Conservation (phyloP, 2,329 filamentous ascomycete genomes). For the Dactylellina parvicollis region DNA sequence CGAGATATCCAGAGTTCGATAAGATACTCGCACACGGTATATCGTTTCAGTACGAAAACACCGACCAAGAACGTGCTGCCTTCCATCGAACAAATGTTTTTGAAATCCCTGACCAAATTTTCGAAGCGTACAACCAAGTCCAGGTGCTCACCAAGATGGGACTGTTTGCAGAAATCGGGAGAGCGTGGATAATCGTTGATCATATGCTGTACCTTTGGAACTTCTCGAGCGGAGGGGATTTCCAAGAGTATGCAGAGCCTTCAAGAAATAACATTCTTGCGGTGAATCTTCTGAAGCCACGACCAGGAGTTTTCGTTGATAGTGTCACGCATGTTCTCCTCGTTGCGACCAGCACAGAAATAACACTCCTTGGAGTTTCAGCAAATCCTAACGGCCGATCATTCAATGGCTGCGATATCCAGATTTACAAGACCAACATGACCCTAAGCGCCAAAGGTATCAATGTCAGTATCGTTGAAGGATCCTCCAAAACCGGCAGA, state of each 20-base stretch:
- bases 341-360: constrained; percentile 84
- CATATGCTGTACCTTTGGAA: constrained; percentile 98
- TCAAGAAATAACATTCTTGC: constrained; percentile 77
- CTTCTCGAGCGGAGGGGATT: constrained; percentile 74
- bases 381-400: constrained; percentile 73
- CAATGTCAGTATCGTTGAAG: constrained; percentile 80
- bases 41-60: constrained; percentile 46
- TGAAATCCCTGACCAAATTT: constrained; percentile 88
- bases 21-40: constrained; percentile 80
- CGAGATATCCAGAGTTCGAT: constrained; percentile 86
- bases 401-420: constrained; percentile 70
- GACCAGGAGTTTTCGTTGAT: constrained; percentile 84
- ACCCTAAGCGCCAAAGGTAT: constrained; percentile 77
- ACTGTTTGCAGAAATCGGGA: constrained; percentile 90
- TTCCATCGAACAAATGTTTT: constrained; percentile 89
- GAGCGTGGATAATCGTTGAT: constrained; percentile 95
- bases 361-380: constrained; percentile 85
- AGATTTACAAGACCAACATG: constrained; percentile 90
- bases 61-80: constrained; percentile 77
- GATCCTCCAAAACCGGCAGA: constrained; percentile 79
- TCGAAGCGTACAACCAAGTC: constrained; percentile 88
- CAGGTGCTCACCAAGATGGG: constrained; percentile 94
- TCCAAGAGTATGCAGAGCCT: constrained; percentile 58
- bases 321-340: constrained; percentile 89
- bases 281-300: constrained; percentile 87